These are phyloP conservation scores for Capronia coronata DNA, from an alignment of 2,329 filamentous ascomycete species.

Conservation along the genomic window DNA sequence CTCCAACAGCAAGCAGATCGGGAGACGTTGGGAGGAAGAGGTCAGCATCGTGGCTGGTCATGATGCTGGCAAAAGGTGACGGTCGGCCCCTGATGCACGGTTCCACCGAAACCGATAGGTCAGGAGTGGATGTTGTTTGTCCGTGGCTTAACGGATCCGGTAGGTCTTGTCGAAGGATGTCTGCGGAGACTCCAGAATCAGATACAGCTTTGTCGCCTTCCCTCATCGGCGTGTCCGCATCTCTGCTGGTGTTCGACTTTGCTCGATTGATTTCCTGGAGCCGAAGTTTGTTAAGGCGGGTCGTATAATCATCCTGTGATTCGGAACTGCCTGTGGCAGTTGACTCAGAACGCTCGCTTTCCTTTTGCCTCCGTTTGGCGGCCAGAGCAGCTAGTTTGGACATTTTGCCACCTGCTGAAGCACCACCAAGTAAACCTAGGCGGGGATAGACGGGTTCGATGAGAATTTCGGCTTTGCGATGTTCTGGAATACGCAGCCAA, in stretches of 20 bases:
- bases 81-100: constrained; percentile 18
- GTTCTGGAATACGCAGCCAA: constrained; percentile 67
- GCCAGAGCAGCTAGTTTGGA: constrained; percentile 90
- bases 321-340: neutral
- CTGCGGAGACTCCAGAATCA: neutral
- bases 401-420: constrained; percentile 60
- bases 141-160: neutral
- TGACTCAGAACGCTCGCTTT: constrained; percentile 43
- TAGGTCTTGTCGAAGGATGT: neutral
- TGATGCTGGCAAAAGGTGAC: constrained; percentile 27
- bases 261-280: constrained; percentile 24
- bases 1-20: constrained; percentile 6
- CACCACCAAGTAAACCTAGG: constrained; percentile 72
- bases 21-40: neutral
- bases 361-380: constrained; percentile 69
- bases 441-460: constrained; percentile 53
- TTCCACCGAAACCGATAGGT: neutral
- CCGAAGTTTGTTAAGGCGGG: constrained; percentile 26
- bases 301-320: constrained; percentile 20
- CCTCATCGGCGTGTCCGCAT: neutral
- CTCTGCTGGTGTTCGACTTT: neutral
- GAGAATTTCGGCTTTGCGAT: constrained; percentile 59
- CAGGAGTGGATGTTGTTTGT: neutral
- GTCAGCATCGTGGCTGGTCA: constrained; percentile 17
- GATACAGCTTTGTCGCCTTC: neutral